Evolutionary conservation across 176 grass and related monocot genomes (phyloP).

Genomic region (Stipa capillata): DNA sequence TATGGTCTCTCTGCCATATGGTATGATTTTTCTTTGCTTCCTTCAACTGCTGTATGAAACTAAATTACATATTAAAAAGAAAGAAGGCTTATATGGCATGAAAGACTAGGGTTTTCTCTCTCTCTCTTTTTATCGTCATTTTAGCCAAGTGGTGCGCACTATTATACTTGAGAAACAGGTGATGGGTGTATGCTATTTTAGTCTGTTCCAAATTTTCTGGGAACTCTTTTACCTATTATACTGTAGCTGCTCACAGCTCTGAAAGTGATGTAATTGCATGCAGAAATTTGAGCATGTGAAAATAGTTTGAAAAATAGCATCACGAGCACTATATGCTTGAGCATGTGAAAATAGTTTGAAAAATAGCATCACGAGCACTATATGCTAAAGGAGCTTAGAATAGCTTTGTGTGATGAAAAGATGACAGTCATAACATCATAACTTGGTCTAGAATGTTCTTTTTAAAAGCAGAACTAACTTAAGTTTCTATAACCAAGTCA

Average conservation of each 20-base stretch:
- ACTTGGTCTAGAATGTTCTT: slow-evolving; percentile 13
- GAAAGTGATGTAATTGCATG: not conserved
- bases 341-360: slow-evolving; percentile 2
- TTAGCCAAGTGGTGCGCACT: too few species aligned
- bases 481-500: not conserved
- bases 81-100: too few species aligned
- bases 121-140: too few species aligned
- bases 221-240: too few species aligned
- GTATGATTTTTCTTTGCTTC: too few species aligned
- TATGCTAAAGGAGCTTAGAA: not conserved
- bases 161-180: too few species aligned
- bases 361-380: not conserved
- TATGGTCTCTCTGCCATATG: too few species aligned
- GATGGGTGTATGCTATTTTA: not conserved
- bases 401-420: not conserved
- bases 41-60: too few species aligned
- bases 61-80: too few species aligned
- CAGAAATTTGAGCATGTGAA: not conserved
- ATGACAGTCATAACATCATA: not conserved
- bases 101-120: too few species aligned
- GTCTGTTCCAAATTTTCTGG: too few species aligned
- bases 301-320: slow-evolving; percentile 7
- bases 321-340: not conserved
- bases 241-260: not conserved
- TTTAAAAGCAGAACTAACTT: too few species aligned